Evolutionary conservation across 73 alveolate genomes (phyloP).

Genomic region (Loxodes magnus): DNA sequence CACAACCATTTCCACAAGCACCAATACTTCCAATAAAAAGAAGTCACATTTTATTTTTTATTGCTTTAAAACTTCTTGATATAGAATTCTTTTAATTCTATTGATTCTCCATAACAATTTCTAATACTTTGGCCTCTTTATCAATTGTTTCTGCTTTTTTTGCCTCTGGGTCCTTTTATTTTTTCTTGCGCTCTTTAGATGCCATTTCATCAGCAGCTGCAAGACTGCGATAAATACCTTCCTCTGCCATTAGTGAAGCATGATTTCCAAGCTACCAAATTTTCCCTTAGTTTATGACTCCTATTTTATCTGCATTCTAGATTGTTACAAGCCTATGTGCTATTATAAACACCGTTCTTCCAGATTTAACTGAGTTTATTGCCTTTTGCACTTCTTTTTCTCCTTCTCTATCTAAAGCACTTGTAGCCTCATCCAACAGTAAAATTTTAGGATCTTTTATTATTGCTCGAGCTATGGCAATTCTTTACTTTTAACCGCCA

Average conservation of each 20-base stretch:
- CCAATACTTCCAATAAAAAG: conserved; percentile 7
- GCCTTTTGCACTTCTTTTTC: conserved; percentile 27
- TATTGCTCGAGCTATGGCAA: conserved; percentile 43
- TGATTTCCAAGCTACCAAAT: conserved; percentile 56
- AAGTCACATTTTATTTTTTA: neutral
- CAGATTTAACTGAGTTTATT: conserved; percentile 21
- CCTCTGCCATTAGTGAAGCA: conserved; percentile 14
- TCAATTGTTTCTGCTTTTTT: neutral
- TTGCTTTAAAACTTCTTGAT: neutral
- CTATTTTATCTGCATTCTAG: conserved; percentile 49
- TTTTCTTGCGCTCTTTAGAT: neutral
- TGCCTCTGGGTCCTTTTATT: neutral
- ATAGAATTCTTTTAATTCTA: neutral
- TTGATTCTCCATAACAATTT: too few relatives aligned
- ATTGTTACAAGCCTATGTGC: conserved; percentile 73
- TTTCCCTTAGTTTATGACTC: conserved; percentile 53
- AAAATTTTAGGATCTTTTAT: conserved; percentile 25
- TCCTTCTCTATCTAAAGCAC: conserved; percentile 33
- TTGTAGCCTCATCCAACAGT: conserved; percentile 43
- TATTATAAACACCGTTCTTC: conserved; percentile 52
- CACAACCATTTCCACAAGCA: neutral
- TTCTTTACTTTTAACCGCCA: conserved; percentile 41
- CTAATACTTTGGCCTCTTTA: neutral
- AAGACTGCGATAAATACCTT: neutral
- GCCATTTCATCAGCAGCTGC: conserved; percentile 13